Base-by-base conservation (phyloP, 352 stramenopile genomes). In the Phytophthora multivora region DNA sequence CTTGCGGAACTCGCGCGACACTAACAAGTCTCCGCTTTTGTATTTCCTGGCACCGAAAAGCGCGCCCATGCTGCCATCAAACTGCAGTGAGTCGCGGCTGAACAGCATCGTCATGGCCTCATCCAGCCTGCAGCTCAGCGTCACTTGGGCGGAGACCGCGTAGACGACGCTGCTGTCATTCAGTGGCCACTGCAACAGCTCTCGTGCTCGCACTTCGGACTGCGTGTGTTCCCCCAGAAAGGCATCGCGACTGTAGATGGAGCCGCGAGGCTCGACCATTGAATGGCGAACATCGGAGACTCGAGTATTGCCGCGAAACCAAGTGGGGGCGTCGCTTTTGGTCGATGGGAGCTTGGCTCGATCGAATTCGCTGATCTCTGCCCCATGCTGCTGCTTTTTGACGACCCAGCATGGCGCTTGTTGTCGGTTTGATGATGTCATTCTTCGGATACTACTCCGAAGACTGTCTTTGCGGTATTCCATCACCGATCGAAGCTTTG, bases 31-130 rank as follows among this genome's bases (percentile, higher is more conserved):
- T 2, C 74, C 79, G 19, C 71, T 75, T 60, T 76, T 77, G 71
- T 79, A 77, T 55, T 86, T 86, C 59, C 67, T 74, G 13, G 69
- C 58, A 16, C 67, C 71, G 47, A 86, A 91, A 15, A 90, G 68
- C 2, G 83, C 71, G 9, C 64, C 64, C 80, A 89, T 88, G 28
- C 69, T 86, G 12, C 63, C 64, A 53, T 85, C 73, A 40, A 85
- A 79, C 36, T 89, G 75, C 25, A 77, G 48, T 8, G 56, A 18
- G 7, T 91, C 78, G n/a, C 69, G 72, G 45, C 74, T 89, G 54
- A 90, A 91, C 12, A 91, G 71, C 69, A 78, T 74, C 8, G 79
- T 80, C 48, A 88, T 62, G 1, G 77, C 80, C 31, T 91, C 83
- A 13, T 75, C 59, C 23, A 89, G 23, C 30, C 75, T 64, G 50